phyloP scores from a whole-genome alignment of 352 stramenopile genomes.

The Phytopythium sindhum region DNA sequence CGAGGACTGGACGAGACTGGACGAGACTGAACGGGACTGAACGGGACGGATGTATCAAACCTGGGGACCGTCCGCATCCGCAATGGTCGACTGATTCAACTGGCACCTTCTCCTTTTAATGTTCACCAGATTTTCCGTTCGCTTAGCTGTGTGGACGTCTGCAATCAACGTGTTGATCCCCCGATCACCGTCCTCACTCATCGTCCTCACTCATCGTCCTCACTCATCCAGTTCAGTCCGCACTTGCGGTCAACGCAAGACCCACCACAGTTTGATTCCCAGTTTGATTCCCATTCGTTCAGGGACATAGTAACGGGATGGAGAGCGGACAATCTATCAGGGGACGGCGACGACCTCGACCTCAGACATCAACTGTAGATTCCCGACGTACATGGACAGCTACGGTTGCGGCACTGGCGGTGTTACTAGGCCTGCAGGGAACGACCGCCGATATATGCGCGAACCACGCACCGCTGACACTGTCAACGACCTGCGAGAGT shows the following conservation, averaged over 20 bases:
- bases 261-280: no score
- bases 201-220: background rate
- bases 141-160: no score
- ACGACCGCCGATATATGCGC: background rate
- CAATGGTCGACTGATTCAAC: background rate
- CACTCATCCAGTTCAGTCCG: background rate
- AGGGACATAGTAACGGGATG: background rate
- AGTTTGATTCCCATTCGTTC: background rate
- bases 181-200: background rate
- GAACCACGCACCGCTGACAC: conserved; percentile 4
- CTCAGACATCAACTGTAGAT: background rate
- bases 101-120: background rate
- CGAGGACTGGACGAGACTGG: no score
- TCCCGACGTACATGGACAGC: background rate
- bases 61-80: background rate
- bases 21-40: no score
- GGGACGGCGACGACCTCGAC: background rate
- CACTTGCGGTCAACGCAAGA: background rate
- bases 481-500: conserved; percentile 18
- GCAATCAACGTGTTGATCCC: no score
- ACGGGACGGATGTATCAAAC: no score
- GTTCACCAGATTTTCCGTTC: background rate
- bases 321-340: background rate
- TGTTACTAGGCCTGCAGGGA: background rate
- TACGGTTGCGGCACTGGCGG: background rate